phyloP scores from a whole-genome alignment of 768 basidiomycete species.

The Calocera cornea region DNA sequence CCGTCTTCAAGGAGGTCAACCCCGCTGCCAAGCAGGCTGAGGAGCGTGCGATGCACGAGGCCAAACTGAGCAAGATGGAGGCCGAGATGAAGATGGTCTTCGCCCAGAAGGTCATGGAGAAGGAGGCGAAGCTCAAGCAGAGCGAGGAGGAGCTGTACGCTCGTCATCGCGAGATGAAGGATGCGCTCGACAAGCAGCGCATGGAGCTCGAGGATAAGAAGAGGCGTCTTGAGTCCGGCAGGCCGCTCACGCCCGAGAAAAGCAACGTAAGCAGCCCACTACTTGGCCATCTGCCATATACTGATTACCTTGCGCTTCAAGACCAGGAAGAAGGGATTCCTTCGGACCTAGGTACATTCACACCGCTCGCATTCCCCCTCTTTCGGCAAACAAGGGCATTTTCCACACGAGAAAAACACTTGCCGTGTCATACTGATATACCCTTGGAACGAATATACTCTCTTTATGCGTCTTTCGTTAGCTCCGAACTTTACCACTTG shows the following conservation, averaged over 20 bases:
- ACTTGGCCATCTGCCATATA: not conserved
- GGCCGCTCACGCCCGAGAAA: constrained; percentile 93
- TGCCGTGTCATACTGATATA: not conserved
- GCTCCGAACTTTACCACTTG: not conserved
- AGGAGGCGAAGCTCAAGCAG: constrained; percentile 97
- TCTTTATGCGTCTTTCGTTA: not conserved
- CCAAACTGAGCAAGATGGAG: constrained; percentile 98
- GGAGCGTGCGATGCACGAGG: constrained; percentile 90
- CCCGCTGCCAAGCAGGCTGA: constrained; percentile 93
- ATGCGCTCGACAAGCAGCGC: constrained; percentile 93
- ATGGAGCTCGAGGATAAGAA: constrained; percentile 96
- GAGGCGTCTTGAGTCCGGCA: constrained; percentile 83
- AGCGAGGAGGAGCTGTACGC: constrained; percentile 98
- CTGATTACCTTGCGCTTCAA: constrained; percentile 27
- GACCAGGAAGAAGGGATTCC: constrained; percentile 62
- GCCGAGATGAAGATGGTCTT: constrained; percentile 99
- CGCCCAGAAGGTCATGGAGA: constrained; percentile 99
- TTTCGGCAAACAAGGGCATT: not conserved
- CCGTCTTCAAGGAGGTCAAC: constrained; percentile 98
- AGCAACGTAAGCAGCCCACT: constrained; percentile 42
- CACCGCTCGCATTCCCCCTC: not conserved
- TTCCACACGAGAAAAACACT: not conserved
- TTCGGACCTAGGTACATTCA: constrained; percentile 38
- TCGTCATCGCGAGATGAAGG: constrained; percentile 99
- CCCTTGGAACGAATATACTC: constrained; percentile 5